Conservation (phyloP, 768 basidiomycete genomes). For the Leccinum rimulosum region DNA sequence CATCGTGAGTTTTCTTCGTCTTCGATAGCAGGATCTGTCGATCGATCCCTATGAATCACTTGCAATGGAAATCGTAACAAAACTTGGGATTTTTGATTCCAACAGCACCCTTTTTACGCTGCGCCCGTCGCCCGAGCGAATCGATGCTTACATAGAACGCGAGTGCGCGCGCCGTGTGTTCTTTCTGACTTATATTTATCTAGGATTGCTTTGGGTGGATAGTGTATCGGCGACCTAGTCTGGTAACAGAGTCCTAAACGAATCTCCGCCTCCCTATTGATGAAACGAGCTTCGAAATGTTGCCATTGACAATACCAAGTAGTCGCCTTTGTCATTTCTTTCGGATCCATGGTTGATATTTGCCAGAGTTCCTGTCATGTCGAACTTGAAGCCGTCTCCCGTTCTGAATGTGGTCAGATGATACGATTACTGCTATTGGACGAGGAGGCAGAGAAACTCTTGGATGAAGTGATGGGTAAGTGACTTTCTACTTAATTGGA, state of each 20-base stretch:
- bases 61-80: conserved; percentile 64
- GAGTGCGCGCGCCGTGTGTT: conserved; percentile 77
- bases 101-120: conserved; percentile 61
- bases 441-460: conserved; percentile 53
- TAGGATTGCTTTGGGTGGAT: conserved; percentile 49
- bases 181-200: conserved; percentile 50
- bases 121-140: conserved; percentile 55
- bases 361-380: conserved; percentile 56
- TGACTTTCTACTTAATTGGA: not conserved
- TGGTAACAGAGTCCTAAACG: conserved; percentile 43
- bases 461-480: conserved; percentile 52
- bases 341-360: conserved; percentile 8
- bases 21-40: not conserved
- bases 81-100: conserved; percentile 61
- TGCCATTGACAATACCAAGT: conserved; percentile 41
- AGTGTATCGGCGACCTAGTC: conserved; percentile 33
- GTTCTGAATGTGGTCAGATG: conserved; percentile 67
- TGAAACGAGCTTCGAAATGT: conserved; percentile 78
- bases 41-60: conserved; percentile 43
- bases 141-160: conserved; percentile 62
- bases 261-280: conserved; percentile 73
- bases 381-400: conserved; percentile 59
- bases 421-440: conserved; percentile 68
- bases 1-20: conserved; percentile 27
- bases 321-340: conserved; percentile 1